phyloP scores from a whole-genome alignment of 164 flowering plant species.

The Dillenia suffruticosa region DNA sequence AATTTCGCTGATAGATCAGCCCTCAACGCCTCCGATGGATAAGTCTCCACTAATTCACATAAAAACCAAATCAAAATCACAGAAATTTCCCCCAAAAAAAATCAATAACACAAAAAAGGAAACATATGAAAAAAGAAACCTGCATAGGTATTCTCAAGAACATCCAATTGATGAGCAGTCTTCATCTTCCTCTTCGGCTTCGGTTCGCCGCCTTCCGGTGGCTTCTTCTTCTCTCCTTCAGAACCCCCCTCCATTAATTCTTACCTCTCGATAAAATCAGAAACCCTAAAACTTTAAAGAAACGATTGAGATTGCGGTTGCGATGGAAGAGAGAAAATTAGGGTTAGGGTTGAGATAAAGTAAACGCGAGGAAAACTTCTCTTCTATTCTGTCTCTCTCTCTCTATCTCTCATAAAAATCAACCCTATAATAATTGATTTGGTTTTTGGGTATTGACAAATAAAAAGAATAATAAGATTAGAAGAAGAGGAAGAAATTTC shows the following conservation, averaged over 20 bases:
- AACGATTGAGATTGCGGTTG: constrained; percentile 3
- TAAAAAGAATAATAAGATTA: constrained; percentile 3
- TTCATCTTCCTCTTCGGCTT: constrained; percentile 84
- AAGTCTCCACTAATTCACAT: constrained; percentile 47
- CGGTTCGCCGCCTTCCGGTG: constrained; percentile 30
- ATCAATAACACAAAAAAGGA: constrained; percentile 6
- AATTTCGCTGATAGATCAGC: constrained; percentile 65
- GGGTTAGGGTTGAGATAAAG: constrained; percentile 8
- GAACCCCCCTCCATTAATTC: constrained; percentile 34
- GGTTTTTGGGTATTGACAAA: constrained; percentile 10
- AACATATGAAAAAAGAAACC: constrained; percentile 26
- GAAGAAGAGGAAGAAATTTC: no score
- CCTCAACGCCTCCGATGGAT: constrained; percentile 70
- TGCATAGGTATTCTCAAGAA: constrained; percentile 81
- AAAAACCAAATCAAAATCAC: constrained; percentile 3
- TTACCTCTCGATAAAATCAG: constrained; percentile 1
- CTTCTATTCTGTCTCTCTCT: no score
- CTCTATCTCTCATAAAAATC: no score
- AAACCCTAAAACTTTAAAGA: not conserved
- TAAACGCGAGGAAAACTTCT: not conserved
- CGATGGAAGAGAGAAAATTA: not conserved
- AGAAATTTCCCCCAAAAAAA: constrained; percentile 2
- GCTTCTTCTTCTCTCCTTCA: constrained; percentile 43
- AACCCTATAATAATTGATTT: no score
- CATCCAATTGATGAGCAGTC: constrained; percentile 75